phyloP scores from a whole-genome alignment of 2,329 filamentous ascomycete species.

The Fusarium caatingaense region DNA sequence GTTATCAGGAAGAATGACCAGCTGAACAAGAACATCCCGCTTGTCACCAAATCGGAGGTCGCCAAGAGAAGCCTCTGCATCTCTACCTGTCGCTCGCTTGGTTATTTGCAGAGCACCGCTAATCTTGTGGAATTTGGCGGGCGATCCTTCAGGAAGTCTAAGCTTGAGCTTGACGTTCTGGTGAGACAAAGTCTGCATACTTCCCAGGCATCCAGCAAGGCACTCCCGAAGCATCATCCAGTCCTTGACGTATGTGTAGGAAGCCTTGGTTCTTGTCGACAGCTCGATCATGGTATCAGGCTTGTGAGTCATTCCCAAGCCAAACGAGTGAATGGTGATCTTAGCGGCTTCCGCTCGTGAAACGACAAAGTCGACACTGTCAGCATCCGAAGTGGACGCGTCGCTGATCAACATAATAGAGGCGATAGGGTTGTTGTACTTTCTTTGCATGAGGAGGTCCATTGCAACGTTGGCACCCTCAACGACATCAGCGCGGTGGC shows the following conservation, averaged over 20 bases:
- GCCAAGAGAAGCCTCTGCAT: constrained; percentile 91
- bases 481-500: constrained; percentile 93
- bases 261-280: constrained; percentile 93
- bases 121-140: constrained; percentile 98
- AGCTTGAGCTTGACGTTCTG: constrained; percentile 98
- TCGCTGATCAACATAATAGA: constrained; percentile 98
- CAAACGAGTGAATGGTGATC: constrained; percentile 97
- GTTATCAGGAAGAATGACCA: constrained; percentile 90
- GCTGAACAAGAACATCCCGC: constrained; percentile 89
- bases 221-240: constrained; percentile 99
- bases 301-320: constrained; percentile 95
- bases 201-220: constrained; percentile 89
- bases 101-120: constrained; percentile 96
- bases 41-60: constrained; percentile 97
- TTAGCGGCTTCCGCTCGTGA: constrained; percentile 97
- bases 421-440: constrained; percentile 93
- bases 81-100: constrained; percentile 92
- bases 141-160: constrained; percentile 92
- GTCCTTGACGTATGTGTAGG: constrained; percentile 98
- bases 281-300: constrained; percentile 99
- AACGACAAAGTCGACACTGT: constrained; percentile 97
- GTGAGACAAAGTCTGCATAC: constrained; percentile 94
- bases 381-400: constrained; percentile 91
- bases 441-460: constrained; percentile 98
- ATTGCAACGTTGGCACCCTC: constrained; percentile 98